Conservation (phyloP, 2,329 filamentous ascomycete species). For the Aspergillus jensenii region DNA sequence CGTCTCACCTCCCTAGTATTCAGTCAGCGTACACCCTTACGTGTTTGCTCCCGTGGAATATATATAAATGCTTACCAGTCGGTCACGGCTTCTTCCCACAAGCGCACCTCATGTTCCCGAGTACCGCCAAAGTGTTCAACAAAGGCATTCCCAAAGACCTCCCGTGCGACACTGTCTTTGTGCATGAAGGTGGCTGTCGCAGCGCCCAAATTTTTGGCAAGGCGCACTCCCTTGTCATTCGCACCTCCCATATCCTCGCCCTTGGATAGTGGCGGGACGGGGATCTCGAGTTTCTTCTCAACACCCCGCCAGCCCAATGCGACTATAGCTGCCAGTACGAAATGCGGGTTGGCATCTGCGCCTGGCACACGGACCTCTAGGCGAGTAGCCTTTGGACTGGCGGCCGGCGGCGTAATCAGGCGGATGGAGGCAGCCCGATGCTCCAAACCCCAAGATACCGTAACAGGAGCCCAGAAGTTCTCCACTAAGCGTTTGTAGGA, state of each 20-base stretch:
- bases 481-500: conserved; percentile 97
- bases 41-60: conserved; percentile 25
- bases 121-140: conserved; percentile 95
- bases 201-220: conserved; percentile 84
- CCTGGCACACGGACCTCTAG: conserved; percentile 92
- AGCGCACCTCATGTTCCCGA: conserved; percentile 80
- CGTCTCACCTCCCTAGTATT: conserved; percentile 67
- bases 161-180: conserved; percentile 80
- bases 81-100: conserved; percentile 96
- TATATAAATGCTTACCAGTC: conserved; percentile 74
- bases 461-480: conserved; percentile 98
- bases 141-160: conserved; percentile 92
- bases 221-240: conserved; percentile 68
- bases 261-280: conserved; percentile 78
- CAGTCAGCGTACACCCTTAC: conserved; percentile 16
- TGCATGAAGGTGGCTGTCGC: conserved; percentile 76
- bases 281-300: conserved; percentile 84
- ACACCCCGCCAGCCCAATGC: conserved; percentile 88
- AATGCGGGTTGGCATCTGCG: conserved; percentile 89
- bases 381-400: conserved; percentile 79
- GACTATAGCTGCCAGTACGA: conserved; percentile 82
- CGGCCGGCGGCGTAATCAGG: conserved; percentile 82
- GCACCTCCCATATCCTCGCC: conserved; percentile 76
- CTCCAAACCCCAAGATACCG: conserved; percentile 94
- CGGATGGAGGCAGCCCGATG: conserved; percentile 90